Conservation (phyloP, 495 filamentous ascomycete species). For the Penicillium paxilli region DNA sequence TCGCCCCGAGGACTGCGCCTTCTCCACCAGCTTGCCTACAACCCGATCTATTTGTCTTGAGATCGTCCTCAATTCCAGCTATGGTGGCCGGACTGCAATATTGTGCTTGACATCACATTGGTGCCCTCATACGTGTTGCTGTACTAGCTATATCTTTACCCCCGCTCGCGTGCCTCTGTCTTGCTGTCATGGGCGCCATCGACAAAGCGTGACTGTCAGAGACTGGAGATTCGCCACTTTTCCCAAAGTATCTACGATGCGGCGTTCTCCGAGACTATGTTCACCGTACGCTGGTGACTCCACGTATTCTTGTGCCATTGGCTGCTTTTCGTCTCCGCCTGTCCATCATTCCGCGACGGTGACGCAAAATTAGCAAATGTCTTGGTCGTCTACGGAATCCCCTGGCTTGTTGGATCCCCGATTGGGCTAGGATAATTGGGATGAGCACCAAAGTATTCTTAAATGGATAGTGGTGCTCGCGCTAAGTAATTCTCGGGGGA, state of each 20-base stretch:
- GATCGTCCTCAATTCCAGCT: constrained; percentile 1
- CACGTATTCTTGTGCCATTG: background rate
- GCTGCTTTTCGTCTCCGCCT: background rate
- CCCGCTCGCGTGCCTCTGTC: background rate
- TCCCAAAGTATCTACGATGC: background rate
- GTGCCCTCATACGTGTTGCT: background rate
- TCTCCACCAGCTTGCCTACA: constrained; percentile 4
- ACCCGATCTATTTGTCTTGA: background rate
- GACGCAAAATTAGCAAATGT: background rate
- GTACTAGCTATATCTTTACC: background rate
- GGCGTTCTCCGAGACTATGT: background rate
- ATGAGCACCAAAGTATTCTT: background rate
- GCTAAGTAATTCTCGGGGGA: background rate
- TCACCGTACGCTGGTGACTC: background rate
- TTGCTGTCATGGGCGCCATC: background rate
- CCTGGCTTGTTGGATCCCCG: constrained; percentile 2
- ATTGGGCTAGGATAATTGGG: background rate
- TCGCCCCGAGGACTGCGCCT: background rate
- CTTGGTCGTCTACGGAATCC: background rate
- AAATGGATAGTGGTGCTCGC: background rate
- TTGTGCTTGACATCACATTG: background rate
- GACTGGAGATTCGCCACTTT: background rate
- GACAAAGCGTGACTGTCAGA: background rate
- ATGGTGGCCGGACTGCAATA: background rate
- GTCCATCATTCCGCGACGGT: constrained; percentile 2